Conservation (phyloP, 805 yeast species). For the Candida easanensis region DNA sequence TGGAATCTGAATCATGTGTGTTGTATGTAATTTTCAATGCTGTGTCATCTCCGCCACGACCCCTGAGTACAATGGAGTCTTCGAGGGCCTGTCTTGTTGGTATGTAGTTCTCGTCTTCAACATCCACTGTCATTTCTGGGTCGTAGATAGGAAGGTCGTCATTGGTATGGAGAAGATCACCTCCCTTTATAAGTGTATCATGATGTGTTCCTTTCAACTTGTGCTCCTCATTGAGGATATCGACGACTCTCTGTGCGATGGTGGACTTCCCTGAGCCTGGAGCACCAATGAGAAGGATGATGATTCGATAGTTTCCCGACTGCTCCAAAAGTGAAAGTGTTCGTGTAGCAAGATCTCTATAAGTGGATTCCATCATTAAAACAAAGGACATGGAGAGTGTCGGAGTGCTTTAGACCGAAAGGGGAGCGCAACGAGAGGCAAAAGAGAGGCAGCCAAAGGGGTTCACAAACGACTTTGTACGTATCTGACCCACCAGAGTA, state of each 20-base stretch:
- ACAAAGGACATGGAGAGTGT: conserved; percentile 9
- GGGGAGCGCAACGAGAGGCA: too few relatives aligned
- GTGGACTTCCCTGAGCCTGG: conserved; percentile 91
- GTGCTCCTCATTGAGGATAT: conserved; percentile 34
- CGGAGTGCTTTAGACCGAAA: too few relatives aligned
- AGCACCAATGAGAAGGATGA: conserved; percentile 65
- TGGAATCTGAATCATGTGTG: not conserved
- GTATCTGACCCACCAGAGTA: too few relatives aligned
- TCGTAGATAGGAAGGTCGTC: conserved; percentile 13
- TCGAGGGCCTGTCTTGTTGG: conserved; percentile 13
- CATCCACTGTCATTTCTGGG: conserved; percentile 6
- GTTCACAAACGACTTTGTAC: too few relatives aligned
- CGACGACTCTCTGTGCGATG: conserved; percentile 46
- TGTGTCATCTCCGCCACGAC: conserved; percentile 27
- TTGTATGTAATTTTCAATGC: conserved; percentile 17
- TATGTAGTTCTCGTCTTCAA: conserved; percentile 21
- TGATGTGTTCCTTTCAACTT: conserved; percentile 13
- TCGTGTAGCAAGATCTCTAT: conserved; percentile 30
- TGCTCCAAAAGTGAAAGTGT: conserved; percentile 28
- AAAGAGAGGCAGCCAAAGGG: too few relatives aligned
- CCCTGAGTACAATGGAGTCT: conserved; percentile 18
- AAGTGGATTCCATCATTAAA: conserved; percentile 30
- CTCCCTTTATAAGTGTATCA: conserved; percentile 4
- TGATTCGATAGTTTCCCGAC: conserved; percentile 39
- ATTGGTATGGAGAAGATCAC: conserved; percentile 4